Base-by-base conservation (phyloP, 2,329 filamentous ascomycete species). In the Diaporthe australafricana region DNA sequence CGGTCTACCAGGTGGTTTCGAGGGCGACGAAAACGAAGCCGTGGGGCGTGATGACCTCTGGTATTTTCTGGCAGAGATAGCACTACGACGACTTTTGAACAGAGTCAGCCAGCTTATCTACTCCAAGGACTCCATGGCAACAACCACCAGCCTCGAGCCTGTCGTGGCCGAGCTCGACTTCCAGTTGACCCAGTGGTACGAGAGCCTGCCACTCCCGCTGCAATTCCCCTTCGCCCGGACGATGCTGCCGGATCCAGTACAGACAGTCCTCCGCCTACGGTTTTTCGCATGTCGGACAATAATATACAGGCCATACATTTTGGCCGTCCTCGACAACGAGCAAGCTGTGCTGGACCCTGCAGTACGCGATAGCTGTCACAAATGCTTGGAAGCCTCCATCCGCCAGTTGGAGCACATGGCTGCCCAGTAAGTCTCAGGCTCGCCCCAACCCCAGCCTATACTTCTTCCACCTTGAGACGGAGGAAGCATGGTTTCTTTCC, bases 261-360 rank as follows among this genome's bases (percentile, higher is more conserved):
- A 96, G 81, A 94, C 93, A 0, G 93, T 96, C 9, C 84, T 96
- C 62, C 88, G 94, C 56, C 84, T 96, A 73, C 89, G 94, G 38
- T 96, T 96, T 83, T 95, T 94, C 80, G 94, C 94, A 52, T 96
- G 94, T 80, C 91, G 93, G 70, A 96, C 93, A 32, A 95, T 96
- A 77, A 96, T 96, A 75, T 96, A 94, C 83, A 88, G 94, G 35
- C 94, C 94, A 0, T 96, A 96, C 80, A 93, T 96, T 73, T 85
- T 95, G 72, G 92, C 93, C 14, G 93, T 95, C 2, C 82, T 96
- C 27, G 91, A 95, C 77, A 94, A 95, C 73, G 93, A 95, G 77
- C 90, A 90, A 75, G 88, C 92, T 27, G 89, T 92, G 17, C 81
- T 92, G 77, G 93, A 96, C 81, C 90, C 89, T 14, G 87, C 89